Base-by-base conservation (phyloP, 306 rosid genomes). In the Mucuna pruriens region DNA sequence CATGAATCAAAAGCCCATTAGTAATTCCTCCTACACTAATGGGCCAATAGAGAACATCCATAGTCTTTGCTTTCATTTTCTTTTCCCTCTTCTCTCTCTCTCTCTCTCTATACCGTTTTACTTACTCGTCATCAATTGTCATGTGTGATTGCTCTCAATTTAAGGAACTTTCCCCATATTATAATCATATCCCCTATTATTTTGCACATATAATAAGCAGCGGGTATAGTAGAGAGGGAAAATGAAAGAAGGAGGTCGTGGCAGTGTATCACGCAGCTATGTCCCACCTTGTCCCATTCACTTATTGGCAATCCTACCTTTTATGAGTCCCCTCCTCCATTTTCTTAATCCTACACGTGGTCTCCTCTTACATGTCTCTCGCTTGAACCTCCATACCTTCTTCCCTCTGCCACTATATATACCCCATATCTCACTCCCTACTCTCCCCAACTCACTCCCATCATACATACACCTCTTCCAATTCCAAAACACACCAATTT, bases 311-410 rank as follows among this genome's bases (percentile, higher is more conserved):
- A 60, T 25, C 76, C 70, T 2, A 57, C 38, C 64, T 67, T 74
- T 62, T 67, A 1, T 36, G 4, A 76, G 86, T 84, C 84, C 80
- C 48, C 63, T 55, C 83, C 42, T 19, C 78, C 31, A 55, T 74
- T 86, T 84, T 77, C 69, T 66, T 80, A 75, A 79, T 87, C 90
- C 62, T 85, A 89, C 97, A 95, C 97, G 97, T 93, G 97, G 89
- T 89, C 87, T 58, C 78, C 88, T 65, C 84, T 33, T 61, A 83
- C 84, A 82, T 62, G 90, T 73, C 78, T 73, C 78, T 71, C 51
- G 62, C 51, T 86, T 90, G 80, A 84, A 70, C 90, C 82, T 51
- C 78, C 72, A n/a, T 79, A 8, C 84, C 73, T 33, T 54, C 72
- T 8, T 55, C 76, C 20, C 19, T 6, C 75, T 9, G 44, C 57